Percentiles rank a stretch among this genome's conserved stretches.
Evolutionary conservation across 1,284 basidiomycete species (phyloP).

Genomic region (Rhodotorula sp.): DNA sequence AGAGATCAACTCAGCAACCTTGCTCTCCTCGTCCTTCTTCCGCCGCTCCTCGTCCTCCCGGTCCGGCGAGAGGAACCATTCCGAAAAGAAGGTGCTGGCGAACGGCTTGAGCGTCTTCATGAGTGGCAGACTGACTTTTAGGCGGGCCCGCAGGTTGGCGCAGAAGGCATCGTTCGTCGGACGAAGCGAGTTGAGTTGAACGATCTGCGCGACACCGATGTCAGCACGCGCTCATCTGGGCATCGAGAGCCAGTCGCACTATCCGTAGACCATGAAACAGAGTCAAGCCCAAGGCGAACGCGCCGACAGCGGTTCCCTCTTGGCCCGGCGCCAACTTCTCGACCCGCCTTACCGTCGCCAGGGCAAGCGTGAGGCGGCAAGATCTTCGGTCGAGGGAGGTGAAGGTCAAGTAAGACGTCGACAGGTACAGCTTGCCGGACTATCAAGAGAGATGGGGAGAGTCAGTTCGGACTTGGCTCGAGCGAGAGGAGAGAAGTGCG

Average conservation of each 20-base stretch:
- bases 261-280: conserved; percentile 54
- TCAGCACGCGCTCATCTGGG: background rate
- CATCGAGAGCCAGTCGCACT: background rate
- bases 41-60: conserved; percentile 52
- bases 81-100: conserved; percentile 89
- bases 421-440: conserved; percentile 86
- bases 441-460: conserved; percentile 47
- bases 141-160: conserved; percentile 76
- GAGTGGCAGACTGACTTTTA: conserved; percentile 68
- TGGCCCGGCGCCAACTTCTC: conserved; percentile 58
- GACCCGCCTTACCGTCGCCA: conserved; percentile 91
- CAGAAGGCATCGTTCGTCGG: conserved; percentile 96
- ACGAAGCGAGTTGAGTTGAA: conserved; percentile 92
- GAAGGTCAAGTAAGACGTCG: conserved; percentile 89
- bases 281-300: conserved; percentile 90
- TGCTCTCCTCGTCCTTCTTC: conserved; percentile 54
- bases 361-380: conserved; percentile 84
- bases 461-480: background rate
- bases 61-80: conserved; percentile 63
- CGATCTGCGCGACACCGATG: conserved; percentile 60
- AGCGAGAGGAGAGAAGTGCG: background rate
- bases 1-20: conserved; percentile 47
- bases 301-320: conserved; percentile 62
- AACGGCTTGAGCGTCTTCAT: conserved; percentile 91
- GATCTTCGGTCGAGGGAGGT: conserved; percentile 86